Base-by-base conservation (phyloP, 768 basidiomycete genomes). In the Lentinula sp. region DNA sequence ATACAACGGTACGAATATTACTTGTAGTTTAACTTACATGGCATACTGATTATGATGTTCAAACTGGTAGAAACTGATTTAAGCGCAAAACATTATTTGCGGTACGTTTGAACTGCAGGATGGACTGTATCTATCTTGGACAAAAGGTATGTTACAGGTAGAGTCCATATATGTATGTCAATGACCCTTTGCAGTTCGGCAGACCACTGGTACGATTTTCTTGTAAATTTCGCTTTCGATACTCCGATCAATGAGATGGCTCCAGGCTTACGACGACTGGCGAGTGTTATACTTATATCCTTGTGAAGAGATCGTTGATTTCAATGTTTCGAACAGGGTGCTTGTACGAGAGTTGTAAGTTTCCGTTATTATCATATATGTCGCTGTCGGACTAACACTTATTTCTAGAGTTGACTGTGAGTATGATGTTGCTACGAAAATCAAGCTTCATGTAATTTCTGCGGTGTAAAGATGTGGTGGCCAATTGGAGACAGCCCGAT, bases 61-160 rank as follows among this genome's bases (percentile, higher is more conserved):
- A 32, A 6, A n/a, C 33, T 0, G 33, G 35, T 35, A 4, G 16
- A 41, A 20, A 42, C 9, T 41, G 32, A 1, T 55, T 35, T 6
- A 35, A 1, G 1, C 41, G 37, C 6, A 33, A 12, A 36, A 61
- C 37, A 64, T 32, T 5, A 28, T 28, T 28, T 28, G 28, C 28
- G 28, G 28, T 28, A 3, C 28, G 3, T 18, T 9, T 61, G 1
- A 20, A 8, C 35, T 59, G 1, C 66, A 91, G 90, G 53, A 88
- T 96, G 90, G 95, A 97, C 77, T 94, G 90, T 84, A 92, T 98
- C 64, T 98, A 98, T 71, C 84, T 98, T 20, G 88, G 93, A 4
- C 95, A 98, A 73, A 98, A 98, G 84, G 89, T 87, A 42, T 16
- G 75, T 20, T 28, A 37, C n/a, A 35, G 36, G 39, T n/a, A 23